A percentile compares a stretch with the other conserved stretches of the same genome.
Evolutionary conservation across 805 yeast genomes (phyloP).

Genomic region (Tetrapisispora namnaoensis): DNA sequence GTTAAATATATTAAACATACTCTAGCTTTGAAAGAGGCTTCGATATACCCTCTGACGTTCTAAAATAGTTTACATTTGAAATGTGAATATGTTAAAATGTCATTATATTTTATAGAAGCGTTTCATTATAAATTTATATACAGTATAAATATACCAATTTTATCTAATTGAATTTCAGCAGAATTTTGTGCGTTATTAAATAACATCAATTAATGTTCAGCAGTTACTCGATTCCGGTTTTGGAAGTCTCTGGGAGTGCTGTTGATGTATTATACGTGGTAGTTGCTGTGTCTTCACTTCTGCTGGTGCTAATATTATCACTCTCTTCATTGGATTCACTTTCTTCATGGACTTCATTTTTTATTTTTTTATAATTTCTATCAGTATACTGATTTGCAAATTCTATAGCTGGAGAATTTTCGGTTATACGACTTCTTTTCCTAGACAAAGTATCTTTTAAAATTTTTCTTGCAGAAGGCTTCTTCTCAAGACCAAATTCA

Average conservation of each 20-base stretch:
- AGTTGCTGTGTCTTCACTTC: not conserved
- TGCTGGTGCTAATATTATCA: not conserved
- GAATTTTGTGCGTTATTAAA: not conserved
- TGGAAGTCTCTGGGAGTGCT: not conserved
- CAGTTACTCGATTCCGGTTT: not conserved
- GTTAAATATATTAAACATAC: not conserved
- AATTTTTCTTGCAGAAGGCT: constrained; percentile 1
- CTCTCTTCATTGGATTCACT: not conserved
- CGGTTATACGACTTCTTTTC: constrained; percentile 14
- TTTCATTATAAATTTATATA: not conserved
- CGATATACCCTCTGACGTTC: not conserved
- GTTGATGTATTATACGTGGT: not conserved
- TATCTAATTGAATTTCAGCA: not conserved
- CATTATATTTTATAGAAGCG: not conserved
- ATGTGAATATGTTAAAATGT: not conserved
- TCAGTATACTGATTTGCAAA: constrained; percentile 25
- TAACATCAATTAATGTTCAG: not conserved
- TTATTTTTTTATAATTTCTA: constrained; percentile 25
- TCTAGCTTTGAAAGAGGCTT: not conserved
- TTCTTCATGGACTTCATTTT: not conserved
- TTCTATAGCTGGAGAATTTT: constrained; percentile 27
- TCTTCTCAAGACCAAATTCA: constrained; percentile 29
- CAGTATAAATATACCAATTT: not conserved
- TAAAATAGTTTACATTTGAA: too few species aligned
- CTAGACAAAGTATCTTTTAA: constrained; percentile 6